phyloP scores from a whole-genome alignment of 345 rosid species.

The Triadica sebifera region DNA sequence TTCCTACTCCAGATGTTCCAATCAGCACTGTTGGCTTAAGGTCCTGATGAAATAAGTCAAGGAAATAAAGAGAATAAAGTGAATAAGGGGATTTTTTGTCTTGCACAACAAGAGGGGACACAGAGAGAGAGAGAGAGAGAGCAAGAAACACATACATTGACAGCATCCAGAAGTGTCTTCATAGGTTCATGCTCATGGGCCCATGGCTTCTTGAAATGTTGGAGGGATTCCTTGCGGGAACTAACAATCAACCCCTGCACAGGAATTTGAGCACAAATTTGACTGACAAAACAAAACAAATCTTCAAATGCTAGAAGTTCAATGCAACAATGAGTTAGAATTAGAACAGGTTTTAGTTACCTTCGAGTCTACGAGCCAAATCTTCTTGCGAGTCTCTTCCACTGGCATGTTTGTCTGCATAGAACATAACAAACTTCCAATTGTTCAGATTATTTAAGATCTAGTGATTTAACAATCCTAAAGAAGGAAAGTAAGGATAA shows the following conservation, averaged over 20 bases:
- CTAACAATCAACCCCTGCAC: conserved; percentile 82
- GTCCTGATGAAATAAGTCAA: conserved; percentile 41
- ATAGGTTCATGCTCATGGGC: conserved; percentile 86
- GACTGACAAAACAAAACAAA: not conserved
- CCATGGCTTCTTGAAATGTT: conserved; percentile 97
- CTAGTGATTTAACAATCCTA: conserved; percentile 4
- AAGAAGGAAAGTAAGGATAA: not conserved
- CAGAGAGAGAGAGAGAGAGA: no score
- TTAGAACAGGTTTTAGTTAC: conserved; percentile 32
- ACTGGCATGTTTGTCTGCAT: conserved; percentile 70
- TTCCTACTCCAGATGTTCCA: conserved; percentile 94
- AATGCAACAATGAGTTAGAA: not conserved
- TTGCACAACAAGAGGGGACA: not conserved
- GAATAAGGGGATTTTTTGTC: conserved; percentile 3
- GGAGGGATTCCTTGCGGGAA: conserved; percentile 78
- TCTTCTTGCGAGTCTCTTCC: conserved; percentile 77
- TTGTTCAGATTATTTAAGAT: not conserved
- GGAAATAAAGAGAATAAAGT: not conserved
- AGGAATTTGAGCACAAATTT: conserved; percentile 13
- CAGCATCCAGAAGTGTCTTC: conserved; percentile 61
- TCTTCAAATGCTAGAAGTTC: no score
- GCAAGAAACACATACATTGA: conserved; percentile 49
- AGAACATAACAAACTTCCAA: conserved; percentile 13
- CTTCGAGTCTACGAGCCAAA: conserved; percentile 97
- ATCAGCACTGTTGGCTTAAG: conserved; percentile 89